Evolutionary conservation across 306 rosid species (phyloP).

Genomic region (Begonia masoniana): DNA sequence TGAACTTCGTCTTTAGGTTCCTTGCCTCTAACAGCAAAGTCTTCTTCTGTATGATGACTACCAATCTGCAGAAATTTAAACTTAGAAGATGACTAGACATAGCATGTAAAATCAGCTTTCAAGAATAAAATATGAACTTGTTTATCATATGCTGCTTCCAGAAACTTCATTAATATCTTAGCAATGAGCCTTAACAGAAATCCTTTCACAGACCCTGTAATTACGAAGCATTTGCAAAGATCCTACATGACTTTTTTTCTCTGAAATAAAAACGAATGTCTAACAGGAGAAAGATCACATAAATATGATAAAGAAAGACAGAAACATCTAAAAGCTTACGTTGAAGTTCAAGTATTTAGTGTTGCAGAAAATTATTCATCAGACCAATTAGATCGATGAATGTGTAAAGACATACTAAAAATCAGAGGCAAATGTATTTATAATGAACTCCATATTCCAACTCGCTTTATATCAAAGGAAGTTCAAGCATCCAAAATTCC

Average conservation of each 20-base stretch:
- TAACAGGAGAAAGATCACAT: no score
- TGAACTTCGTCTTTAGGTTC: slow-evolving; percentile 96
- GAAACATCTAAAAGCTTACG: no score
- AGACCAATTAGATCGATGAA: not conserved
- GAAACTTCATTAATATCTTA: no score
- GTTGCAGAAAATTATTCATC: not conserved
- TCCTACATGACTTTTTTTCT: no score
- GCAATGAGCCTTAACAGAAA: no score
- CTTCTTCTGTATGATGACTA: slow-evolving; percentile 60
- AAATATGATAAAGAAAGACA: no score
- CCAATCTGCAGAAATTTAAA: slow-evolving; percentile 41
- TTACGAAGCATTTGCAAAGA: no score
- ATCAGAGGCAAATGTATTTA: not conserved
- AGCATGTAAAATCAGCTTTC: not conserved
- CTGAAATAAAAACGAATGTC: no score
- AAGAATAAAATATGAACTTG: not conserved
- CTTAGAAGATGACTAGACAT: not conserved
- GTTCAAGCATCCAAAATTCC: not conserved
- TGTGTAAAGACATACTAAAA: not conserved
- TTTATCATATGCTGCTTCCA: no score
- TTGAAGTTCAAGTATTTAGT: no score
- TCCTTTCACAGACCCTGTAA: no score
- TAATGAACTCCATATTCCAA: not conserved
- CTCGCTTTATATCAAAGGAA: not conserved
- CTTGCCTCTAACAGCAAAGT: slow-evolving; percentile 81